A percentile compares a stretch with the other conserved stretches of the same genome.
phyloP scores from a whole-genome alignment of 345 rosid species.

The Boechera divaricarpa region DNA sequence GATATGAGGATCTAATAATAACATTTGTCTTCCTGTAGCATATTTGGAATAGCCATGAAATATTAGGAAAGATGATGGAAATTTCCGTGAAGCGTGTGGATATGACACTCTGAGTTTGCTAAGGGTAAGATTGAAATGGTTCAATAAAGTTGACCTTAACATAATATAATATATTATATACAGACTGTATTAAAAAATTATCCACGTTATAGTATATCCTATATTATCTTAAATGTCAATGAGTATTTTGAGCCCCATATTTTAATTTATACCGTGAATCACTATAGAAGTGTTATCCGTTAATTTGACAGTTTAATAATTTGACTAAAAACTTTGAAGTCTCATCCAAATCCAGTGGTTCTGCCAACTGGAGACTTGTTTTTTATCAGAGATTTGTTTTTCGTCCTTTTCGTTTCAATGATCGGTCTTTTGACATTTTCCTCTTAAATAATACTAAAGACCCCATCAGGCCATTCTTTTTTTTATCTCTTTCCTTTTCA shows the following conservation, averaged over 20 bases:
- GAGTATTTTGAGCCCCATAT: conserved; percentile 14
- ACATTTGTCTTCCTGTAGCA: not conserved
- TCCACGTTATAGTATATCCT: conserved; percentile 8
- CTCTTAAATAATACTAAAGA: conserved; percentile 3
- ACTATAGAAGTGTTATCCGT: conserved; percentile 5
- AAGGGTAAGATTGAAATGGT: conserved; percentile 5
- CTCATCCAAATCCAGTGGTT: conserved; percentile 11
- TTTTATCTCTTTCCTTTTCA: not conserved
- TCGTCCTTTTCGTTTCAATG: not conserved
- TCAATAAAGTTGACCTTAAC: not conserved
- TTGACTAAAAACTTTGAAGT: conserved; percentile 13
- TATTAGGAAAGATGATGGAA: conserved; percentile 17
- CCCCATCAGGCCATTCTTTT: not conserved
- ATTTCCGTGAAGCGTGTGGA: conserved; percentile 18
- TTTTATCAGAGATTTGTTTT: conserved; percentile 1
- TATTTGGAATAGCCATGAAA: not conserved
- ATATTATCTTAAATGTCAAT: conserved; percentile 17
- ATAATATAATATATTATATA: not conserved
- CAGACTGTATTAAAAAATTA: not conserved
- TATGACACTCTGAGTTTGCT: conserved; percentile 5
- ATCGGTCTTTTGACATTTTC: conserved; percentile 27
- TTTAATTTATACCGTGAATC: conserved; percentile 1
- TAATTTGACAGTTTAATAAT: not conserved
- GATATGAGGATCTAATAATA: not conserved
- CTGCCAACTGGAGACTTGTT: conserved; percentile 9